phyloP scores from a whole-genome alignment of 139 green algal genomes.

The Limnomonas spitsbergensis region DNA sequence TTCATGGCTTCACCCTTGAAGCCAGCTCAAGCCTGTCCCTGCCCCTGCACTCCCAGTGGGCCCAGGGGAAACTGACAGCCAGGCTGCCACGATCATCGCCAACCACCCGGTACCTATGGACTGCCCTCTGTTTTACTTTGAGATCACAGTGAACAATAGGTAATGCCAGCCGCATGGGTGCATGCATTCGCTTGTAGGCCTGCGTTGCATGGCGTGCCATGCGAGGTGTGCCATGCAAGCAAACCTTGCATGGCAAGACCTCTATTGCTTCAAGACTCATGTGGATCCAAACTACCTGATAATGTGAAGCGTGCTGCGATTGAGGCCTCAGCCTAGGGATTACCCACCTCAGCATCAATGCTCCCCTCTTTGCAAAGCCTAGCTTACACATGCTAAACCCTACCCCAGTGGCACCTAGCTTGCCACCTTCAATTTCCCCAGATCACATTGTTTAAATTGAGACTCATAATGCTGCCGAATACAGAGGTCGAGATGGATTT shows the following conservation, averaged over 20 bases:
- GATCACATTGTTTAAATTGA: too few species aligned
- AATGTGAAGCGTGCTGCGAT: too few species aligned
- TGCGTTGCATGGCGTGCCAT: not conserved
- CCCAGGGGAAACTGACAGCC: constrained; percentile 58
- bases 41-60: constrained; percentile 24
- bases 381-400: too few species aligned
- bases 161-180: not conserved
- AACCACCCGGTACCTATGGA: constrained; percentile 62
- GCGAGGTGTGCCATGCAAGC: not conserved
- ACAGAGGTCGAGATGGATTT: constrained; percentile 23
- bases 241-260: not conserved
- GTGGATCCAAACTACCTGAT: too few species aligned
- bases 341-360: too few species aligned
- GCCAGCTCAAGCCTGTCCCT: not conserved
- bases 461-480: too few species aligned
- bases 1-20: too few species aligned
- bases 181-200: not conserved
- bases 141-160: constrained; percentile 60
- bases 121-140: constrained; percentile 76
- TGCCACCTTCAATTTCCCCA: too few species aligned
- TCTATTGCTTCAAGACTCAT: not conserved
- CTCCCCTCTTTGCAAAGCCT: too few species aligned
- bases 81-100: constrained; percentile 70
- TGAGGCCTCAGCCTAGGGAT: too few species aligned
- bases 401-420: too few species aligned